Conservation (phyloP, 2,329 filamentous ascomycete species). For the Aspergillus bombycis region DNA sequence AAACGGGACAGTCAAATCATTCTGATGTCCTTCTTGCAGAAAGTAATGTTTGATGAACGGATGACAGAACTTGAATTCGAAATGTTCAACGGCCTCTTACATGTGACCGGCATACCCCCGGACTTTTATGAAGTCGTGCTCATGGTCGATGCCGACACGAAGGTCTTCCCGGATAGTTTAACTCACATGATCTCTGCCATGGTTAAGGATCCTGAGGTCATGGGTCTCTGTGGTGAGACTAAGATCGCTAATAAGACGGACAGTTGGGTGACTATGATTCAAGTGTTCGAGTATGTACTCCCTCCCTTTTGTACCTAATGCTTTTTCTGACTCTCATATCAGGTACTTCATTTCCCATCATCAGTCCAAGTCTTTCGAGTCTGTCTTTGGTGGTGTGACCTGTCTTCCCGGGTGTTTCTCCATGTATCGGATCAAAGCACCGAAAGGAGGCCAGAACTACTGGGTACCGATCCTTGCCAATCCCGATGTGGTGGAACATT, state of each 20-base stretch:
- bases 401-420: slow-evolving; percentile 98
- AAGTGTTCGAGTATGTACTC: slow-evolving; percentile 80
- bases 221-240: slow-evolving; percentile 97
- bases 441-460: slow-evolving; percentile 97
- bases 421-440: slow-evolving; percentile 99
- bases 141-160: slow-evolving; percentile 99
- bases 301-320: background rate
- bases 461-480: slow-evolving; percentile 99
- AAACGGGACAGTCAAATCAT: slow-evolving; percentile 99
- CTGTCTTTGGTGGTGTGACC: slow-evolving; percentile 97
- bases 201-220: slow-evolving; percentile 98
- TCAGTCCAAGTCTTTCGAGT: slow-evolving; percentile 94
- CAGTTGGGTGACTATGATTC: slow-evolving; percentile 95
- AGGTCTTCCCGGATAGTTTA: slow-evolving; percentile 96
- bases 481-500: slow-evolving; percentile 97
- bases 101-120: slow-evolving; percentile 95
- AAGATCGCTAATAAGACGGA: slow-evolving; percentile 99
- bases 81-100: slow-evolving; percentile 99
- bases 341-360: slow-evolving; percentile 98
- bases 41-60: slow-evolving; percentile 99
- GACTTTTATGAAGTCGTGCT: slow-evolving; percentile 98
- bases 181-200: slow-evolving; percentile 99
- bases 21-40: slow-evolving; percentile 98
- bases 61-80: slow-evolving; percentile 99
- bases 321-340: slow-evolving; percentile 13